These are phyloP conservation scores for Telfairia occidentalis DNA, from an alignment of 331 rosid species.

Conservation along the genomic window DNA sequence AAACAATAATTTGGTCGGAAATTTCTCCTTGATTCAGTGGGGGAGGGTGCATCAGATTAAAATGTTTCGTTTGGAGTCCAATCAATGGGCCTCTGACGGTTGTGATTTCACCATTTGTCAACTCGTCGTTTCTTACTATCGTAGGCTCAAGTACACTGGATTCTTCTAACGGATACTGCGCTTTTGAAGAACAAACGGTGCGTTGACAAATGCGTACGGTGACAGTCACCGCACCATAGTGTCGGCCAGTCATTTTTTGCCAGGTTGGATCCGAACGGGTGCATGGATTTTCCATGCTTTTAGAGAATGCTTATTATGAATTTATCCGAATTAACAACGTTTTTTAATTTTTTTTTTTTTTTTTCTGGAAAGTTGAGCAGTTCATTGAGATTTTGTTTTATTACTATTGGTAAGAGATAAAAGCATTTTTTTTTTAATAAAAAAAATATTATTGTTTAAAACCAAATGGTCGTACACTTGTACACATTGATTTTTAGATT, in stretches of 20 bases:
- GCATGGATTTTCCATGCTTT: conserved; percentile 3
- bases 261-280: not conserved
- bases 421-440: too few species aligned
- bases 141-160: conserved; percentile 3
- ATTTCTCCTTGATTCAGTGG: not conserved
- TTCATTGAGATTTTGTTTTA: too few species aligned
- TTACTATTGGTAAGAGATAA: too few species aligned
- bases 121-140: not conserved
- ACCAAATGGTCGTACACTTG: too few species aligned
- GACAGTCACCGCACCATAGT: not conserved
- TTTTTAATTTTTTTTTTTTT: not conserved
- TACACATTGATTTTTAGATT: too few species aligned
- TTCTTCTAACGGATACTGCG: not conserved
- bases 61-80: not conserved
- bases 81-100: not conserved
- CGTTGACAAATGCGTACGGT: not conserved
- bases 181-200: not conserved
- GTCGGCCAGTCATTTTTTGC: not conserved
- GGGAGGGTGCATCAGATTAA: not conserved
- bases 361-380: not conserved
- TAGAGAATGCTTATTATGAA: not conserved
- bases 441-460: too few species aligned
- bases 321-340: not conserved
- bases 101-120: not conserved
- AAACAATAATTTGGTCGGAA: not conserved